Conservation (phyloP, 1,139 yeast genomes). For the Candida sanyaensis region DNA sequence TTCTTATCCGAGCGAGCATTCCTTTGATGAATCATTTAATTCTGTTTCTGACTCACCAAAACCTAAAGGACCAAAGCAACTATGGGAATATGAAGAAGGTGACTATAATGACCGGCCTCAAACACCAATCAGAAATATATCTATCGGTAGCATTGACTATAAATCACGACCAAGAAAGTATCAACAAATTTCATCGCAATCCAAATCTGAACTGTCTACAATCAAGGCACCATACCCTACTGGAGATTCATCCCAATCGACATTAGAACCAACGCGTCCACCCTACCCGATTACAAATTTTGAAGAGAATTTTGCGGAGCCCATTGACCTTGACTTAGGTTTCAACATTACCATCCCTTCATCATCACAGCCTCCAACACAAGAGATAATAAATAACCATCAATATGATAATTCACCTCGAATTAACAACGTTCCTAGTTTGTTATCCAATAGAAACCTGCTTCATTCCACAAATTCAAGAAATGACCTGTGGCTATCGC, state of each 20-base stretch:
- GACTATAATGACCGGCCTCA: background rate
- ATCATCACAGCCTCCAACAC: constrained; percentile 11
- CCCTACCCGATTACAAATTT: constrained; percentile 13
- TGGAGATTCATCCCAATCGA: constrained; percentile 2
- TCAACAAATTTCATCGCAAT: constrained; percentile 15
- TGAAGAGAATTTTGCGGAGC: constrained; percentile 10
- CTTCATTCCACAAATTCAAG: background rate
- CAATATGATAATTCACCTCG: constrained; percentile 9
- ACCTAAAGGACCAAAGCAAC: constrained; percentile 46
- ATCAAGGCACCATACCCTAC: constrained; percentile 10
- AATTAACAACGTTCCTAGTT: constrained; percentile 11
- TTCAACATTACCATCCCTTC: constrained; percentile 7
- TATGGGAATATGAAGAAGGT: constrained; percentile 34
- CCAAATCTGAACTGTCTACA: constrained; percentile 8
- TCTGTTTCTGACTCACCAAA: constrained; percentile 31
- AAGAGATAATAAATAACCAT: constrained; percentile 10
- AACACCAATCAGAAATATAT: background rate
- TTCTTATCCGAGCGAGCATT: constrained; percentile 9
- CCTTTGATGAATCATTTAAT: constrained; percentile 16
- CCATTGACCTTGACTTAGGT: constrained; percentile 2
- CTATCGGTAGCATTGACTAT: constrained; percentile 1
- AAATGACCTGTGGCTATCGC: constrained; percentile 2
- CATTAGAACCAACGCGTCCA: background rate
- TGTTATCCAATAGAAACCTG: constrained; percentile 8
- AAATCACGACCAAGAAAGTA: constrained; percentile 9